Percentiles rank a stretch among this genome's conserved stretches.
Evolutionary conservation across 495 filamentous ascomycete genomes (phyloP).

Genomic region (Alectoria sarmentosa): DNA sequence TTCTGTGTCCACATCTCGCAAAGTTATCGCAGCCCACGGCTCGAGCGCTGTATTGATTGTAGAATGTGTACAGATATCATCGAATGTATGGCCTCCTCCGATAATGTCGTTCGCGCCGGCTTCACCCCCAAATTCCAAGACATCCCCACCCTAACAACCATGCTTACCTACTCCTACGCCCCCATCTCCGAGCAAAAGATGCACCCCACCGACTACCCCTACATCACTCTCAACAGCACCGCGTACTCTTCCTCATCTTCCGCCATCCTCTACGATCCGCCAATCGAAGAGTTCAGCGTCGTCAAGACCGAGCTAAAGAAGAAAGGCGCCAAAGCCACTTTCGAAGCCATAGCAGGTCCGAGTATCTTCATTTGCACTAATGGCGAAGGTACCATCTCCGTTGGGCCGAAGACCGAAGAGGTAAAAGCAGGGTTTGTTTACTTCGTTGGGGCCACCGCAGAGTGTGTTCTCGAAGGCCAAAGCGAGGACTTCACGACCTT

Average conservation of each 20-base stretch:
- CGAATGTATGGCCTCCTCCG: conserved; percentile 96
- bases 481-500: conserved; percentile 69
- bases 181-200: conserved; percentile 95
- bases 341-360: conserved; percentile 79
- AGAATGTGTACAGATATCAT: conserved; percentile 60
- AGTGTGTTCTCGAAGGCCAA: conserved; percentile 67
- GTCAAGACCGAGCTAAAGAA: conserved; percentile 69
- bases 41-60: neutral
- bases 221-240: conserved; percentile 65
- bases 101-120: conserved; percentile 95
- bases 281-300: conserved; percentile 94
- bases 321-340: conserved; percentile 69
- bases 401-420: conserved; percentile 68
- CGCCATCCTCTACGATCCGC: conserved; percentile 77
- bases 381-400: conserved; percentile 73
- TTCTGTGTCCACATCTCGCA: neutral
- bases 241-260: conserved; percentile 70
- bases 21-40: neutral
- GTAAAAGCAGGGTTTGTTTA: conserved; percentile 76
- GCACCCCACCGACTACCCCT: conserved; percentile 73
- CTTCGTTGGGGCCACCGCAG: conserved; percentile 89
- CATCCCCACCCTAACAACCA: conserved; percentile 77
- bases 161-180: conserved; percentile 92
- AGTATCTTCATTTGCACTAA: conserved; percentile 86
- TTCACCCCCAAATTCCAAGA: conserved; percentile 99